These are phyloP conservation scores for Globisporangium cylindrosporum DNA, from an alignment of 352 stramenopile species.

Conservation along the genomic window DNA sequence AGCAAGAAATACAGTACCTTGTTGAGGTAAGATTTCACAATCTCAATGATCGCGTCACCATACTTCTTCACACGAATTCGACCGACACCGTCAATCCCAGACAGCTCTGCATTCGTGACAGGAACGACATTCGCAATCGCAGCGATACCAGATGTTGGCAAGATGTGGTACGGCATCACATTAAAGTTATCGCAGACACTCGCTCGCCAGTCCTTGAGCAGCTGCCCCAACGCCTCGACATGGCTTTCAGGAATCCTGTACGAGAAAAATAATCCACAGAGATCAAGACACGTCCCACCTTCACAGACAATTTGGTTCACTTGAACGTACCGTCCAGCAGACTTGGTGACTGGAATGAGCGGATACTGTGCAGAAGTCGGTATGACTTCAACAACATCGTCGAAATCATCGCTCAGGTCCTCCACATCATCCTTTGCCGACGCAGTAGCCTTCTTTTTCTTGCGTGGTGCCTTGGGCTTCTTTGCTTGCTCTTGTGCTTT, in stretches of 20 bases:
- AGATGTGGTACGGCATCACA: constrained; percentile 87
- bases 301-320: not conserved
- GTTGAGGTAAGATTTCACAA: constrained; percentile 73
- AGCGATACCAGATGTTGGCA: constrained; percentile 75
- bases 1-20: constrained; percentile 40
- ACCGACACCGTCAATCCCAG: constrained; percentile 80
- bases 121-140: constrained; percentile 79
- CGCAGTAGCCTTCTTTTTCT: constrained; percentile 34
- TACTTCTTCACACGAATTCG: constrained; percentile 86
- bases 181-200: constrained; percentile 85
- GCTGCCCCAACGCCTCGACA: constrained; percentile 66
- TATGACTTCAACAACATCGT: constrained; percentile 57
- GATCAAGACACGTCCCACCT: not conserved
- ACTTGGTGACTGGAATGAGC: constrained; percentile 47
- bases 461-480: constrained; percentile 26
- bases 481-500: constrained; percentile 8
- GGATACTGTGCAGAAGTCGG: constrained; percentile 38
- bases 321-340: constrained; percentile 41
- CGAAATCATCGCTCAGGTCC: constrained; percentile 62
- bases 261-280: not conserved
- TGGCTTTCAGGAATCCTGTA: constrained; percentile 65
- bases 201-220: constrained; percentile 86
- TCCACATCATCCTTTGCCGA: constrained; percentile 44
- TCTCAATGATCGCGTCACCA: constrained; percentile 77
- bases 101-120: constrained; percentile 68